Evolutionary conservation across 257 asterid species (phyloP).

Genomic region (Rubia yunnanensis): DNA sequence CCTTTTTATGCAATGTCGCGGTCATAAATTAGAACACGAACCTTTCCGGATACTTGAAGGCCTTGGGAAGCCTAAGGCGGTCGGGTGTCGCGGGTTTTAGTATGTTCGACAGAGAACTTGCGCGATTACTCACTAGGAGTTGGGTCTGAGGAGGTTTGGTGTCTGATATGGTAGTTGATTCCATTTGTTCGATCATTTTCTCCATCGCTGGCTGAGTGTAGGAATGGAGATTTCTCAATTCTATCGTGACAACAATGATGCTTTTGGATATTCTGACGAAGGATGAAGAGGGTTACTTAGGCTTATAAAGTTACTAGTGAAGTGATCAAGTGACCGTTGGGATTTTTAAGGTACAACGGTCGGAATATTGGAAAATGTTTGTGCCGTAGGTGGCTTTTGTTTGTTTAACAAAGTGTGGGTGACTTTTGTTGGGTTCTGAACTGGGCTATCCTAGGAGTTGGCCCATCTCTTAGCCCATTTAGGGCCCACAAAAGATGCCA

Average conservation of each 20-base stretch:
- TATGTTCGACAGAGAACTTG: background rate
- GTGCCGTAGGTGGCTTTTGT: no score
- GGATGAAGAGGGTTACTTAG: no score
- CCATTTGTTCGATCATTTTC: conserved; percentile 6
- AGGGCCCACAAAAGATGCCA: background rate
- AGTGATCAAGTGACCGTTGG: conserved; percentile 18
- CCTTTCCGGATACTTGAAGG: conserved; percentile 63
- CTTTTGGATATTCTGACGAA: no score
- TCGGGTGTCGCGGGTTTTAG: conserved; percentile 33
- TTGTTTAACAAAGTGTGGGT: background rate
- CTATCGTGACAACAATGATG: no score
- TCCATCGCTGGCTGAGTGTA: conserved; percentile 45
- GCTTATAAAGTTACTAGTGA: background rate
- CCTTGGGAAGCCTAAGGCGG: conserved; percentile 56
- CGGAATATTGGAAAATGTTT: conserved; percentile 16
- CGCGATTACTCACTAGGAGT: background rate
- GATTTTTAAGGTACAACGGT: conserved; percentile 17
- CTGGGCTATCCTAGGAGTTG: background rate
- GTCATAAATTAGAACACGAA: conserved; percentile 1
- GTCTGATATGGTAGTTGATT: background rate
- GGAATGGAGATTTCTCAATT: no score
- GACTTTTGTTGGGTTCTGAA: background rate
- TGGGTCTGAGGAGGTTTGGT: background rate
- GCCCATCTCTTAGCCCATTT: background rate
- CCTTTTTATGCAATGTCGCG: no score